phyloP scores from a whole-genome alignment of 2,329 filamentous ascomycete species.

The Fusarium nygamai region DNA sequence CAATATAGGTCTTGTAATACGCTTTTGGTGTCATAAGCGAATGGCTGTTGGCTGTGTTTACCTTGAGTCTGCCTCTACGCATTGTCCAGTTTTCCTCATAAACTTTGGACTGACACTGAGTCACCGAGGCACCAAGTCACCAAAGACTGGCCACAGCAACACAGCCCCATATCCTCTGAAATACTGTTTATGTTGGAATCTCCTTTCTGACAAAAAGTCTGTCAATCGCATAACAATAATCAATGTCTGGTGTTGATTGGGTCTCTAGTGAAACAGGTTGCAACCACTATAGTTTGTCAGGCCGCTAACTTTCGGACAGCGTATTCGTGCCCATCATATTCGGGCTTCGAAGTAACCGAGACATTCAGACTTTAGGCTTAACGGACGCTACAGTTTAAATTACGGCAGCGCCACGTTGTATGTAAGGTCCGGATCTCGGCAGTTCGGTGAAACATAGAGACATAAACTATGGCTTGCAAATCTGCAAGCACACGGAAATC shows the following conservation, averaged over 20 bases:
- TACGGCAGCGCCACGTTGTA: not conserved
- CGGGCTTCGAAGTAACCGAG: not conserved
- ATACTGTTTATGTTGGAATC: not conserved
- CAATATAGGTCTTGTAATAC: accelerated
- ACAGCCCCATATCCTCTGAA: not conserved
- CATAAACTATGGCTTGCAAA: not conserved
- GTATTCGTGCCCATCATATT: not conserved
- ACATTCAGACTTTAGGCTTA: not conserved
- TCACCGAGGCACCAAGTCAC: not conserved
- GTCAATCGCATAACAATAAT: too few species aligned
- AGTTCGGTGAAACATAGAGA: not conserved
- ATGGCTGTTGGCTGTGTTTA: not conserved
- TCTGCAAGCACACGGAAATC: not conserved
- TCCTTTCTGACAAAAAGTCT: too few species aligned
- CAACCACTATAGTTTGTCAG: not conserved
- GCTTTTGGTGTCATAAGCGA: not conserved
- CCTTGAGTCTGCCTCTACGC: not conserved
- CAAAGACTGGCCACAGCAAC: not conserved
- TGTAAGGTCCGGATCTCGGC: not conserved
- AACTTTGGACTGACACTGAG: not conserved
- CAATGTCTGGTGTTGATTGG: not conserved
- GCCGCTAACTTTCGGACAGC: not conserved
- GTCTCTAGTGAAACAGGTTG: not conserved
- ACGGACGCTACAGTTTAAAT: not conserved
- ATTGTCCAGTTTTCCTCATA: not conserved